phyloP scores from a whole-genome alignment of 176 grass and related monocot species.

The Echinochloa phyllopogon region DNA sequence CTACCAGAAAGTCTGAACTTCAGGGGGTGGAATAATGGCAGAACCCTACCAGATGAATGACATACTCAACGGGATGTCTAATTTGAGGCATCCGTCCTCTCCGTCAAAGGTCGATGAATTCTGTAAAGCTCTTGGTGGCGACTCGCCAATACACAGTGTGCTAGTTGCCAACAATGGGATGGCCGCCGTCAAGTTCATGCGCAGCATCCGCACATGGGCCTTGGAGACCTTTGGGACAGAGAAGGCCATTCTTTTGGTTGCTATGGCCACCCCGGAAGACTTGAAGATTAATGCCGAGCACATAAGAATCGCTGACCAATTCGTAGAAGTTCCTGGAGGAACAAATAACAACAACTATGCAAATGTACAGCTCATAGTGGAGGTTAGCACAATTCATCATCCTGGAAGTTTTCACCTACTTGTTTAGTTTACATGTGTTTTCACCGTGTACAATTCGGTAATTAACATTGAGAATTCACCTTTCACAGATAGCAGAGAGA shows the following conservation, averaged over 20 bases:
- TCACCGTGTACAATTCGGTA: not conserved
- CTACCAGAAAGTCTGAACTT: conserved; percentile 52
- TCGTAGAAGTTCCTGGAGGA: conserved; percentile 92
- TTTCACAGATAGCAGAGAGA: conserved; percentile 83
- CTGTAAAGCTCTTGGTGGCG: conserved; percentile 76
- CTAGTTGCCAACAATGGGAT: conserved; percentile 98
- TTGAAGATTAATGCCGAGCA: conserved; percentile 98
- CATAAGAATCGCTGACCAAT: conserved; percentile 97
- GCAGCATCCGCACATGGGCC: conserved; percentile 87
- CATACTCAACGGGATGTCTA: conserved; percentile 48
- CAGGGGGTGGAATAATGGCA: conserved; percentile 47
- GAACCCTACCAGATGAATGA: conserved; percentile 53
- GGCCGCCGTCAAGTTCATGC: conserved; percentile 97
- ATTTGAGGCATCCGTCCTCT: conserved; percentile 52
- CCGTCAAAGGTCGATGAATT: conserved; percentile 72
- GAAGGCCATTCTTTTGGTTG: conserved; percentile 93
- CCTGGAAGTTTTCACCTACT: not conserved
- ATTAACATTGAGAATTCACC: conserved; percentile 30
- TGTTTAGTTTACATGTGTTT: conserved; percentile 13
- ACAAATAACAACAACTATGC: conserved; percentile 99
- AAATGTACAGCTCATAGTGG: conserved; percentile 96
- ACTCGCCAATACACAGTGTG: conserved; percentile 83
- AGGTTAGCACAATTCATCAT: conserved; percentile 63
- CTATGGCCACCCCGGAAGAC: conserved; percentile 96
- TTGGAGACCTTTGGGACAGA: conserved; percentile 87